A percentile compares a stretch with the other conserved stretches of the same genome.
Conservation (phyloP, 495 filamentous ascomycete species). For the Neurospora sp. region DNA sequence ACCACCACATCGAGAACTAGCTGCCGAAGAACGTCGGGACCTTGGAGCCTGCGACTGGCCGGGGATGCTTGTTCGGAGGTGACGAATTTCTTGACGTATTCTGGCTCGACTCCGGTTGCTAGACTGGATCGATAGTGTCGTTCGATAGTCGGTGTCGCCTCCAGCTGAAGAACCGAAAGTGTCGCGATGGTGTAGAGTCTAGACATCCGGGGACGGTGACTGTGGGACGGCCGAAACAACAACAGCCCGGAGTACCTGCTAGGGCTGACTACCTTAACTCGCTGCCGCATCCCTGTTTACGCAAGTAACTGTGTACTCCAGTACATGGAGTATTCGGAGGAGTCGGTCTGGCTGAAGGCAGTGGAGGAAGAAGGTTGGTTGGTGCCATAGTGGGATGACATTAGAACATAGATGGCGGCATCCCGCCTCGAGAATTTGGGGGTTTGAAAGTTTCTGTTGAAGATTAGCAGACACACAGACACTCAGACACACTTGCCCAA, state of each 20-base stretch:
- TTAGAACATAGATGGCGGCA: neutral
- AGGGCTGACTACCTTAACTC: neutral
- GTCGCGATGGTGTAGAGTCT: neutral
- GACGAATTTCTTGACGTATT: neutral
- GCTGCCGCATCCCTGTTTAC: neutral
- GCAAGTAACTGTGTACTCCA: neutral
- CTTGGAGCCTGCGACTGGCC: neutral
- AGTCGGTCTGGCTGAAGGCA: neutral
- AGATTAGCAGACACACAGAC: neutral
- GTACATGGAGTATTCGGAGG: neutral
- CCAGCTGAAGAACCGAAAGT: neutral
- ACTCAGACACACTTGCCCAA: slow-evolving; percentile 1
- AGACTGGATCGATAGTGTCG: neutral
- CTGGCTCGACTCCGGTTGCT: neutral
- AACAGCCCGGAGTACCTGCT: neutral
- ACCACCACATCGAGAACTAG: neutral
- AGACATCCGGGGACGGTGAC: neutral
- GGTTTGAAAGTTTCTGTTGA: neutral
- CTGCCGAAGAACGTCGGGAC: neutral
- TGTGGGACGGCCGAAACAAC: neutral
- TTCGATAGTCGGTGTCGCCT: neutral
- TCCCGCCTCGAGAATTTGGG: neutral
- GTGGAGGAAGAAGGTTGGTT: neutral
- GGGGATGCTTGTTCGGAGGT: neutral
- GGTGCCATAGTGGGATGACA: neutral